These are phyloP conservation scores for Comarum palustre DNA, from an alignment of 306 rosid species.

Conservation along the genomic window DNA sequence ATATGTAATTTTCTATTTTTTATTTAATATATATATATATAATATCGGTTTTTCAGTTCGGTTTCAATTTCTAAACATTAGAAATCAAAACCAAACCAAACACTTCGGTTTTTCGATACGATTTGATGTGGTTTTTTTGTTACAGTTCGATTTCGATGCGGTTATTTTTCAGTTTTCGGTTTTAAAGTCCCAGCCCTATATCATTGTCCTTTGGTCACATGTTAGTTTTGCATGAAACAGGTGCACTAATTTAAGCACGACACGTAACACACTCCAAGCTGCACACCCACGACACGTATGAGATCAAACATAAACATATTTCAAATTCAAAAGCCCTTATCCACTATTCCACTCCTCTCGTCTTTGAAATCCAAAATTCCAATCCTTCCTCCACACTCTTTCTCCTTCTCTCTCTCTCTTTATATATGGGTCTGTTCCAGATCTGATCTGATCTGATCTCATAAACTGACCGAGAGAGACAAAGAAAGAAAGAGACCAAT, in stretches of 20 bases:
- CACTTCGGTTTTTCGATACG: too few species aligned
- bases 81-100: too few species aligned
- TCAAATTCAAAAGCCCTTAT: conserved; percentile 20
- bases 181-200: too few species aligned
- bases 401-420: background rate
- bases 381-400: background rate
- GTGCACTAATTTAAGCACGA: conserved; percentile 8
- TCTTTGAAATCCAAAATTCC: conserved; percentile 18
- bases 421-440: background rate
- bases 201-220: background rate
- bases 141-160: too few species aligned
- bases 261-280: conserved; percentile 14
- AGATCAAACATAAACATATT: background rate
- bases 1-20: too few species aligned
- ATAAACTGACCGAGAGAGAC: background rate
- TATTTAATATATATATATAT: too few species aligned
- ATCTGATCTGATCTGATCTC: conserved; percentile 12
- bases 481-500: too few species aligned
- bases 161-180: too few species aligned
- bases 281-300: conserved; percentile 16
- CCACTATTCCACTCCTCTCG: background rate
- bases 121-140: too few species aligned
- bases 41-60: too few species aligned
- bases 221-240: background rate
- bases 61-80: too few species aligned